These are phyloP conservation scores for Priceomyces melissophilus DNA, from an alignment of 805 yeast species.

Conservation along the genomic window DNA sequence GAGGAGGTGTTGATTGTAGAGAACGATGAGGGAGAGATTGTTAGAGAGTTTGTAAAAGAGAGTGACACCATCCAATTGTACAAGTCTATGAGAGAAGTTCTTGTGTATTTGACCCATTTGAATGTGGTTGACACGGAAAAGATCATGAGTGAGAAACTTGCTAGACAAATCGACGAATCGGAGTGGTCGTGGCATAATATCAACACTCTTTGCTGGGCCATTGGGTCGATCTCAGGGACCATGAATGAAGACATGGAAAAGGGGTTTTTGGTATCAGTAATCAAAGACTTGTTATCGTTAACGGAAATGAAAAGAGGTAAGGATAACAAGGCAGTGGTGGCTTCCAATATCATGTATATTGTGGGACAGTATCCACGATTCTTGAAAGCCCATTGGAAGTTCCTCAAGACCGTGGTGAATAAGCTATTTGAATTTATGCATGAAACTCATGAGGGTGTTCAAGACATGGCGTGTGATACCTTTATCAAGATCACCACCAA, in stretches of 20 bases:
- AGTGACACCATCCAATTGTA: constrained; percentile 94
- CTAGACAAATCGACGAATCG: constrained; percentile 88
- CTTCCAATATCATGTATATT: constrained; percentile 99
- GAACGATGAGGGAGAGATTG: constrained; percentile 98
- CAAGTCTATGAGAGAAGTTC: constrained; percentile 92
- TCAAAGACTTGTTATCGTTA: constrained; percentile 83
- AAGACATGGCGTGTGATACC: constrained; percentile 99
- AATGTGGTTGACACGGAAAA: constrained; percentile 92
- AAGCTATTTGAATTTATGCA: constrained; percentile 98
- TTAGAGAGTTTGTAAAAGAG: constrained; percentile 94
- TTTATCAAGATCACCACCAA: constrained; percentile 92
- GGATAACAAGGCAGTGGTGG: constrained; percentile 97
- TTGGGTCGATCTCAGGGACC: constrained; percentile 97
- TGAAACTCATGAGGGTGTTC: constrained; percentile 99
- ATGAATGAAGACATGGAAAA: constrained; percentile 98
- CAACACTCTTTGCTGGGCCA: constrained; percentile 98
- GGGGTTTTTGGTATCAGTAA: constrained; percentile 86
- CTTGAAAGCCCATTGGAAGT: constrained; percentile 97
- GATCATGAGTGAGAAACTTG: constrained; percentile 88
- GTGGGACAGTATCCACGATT: constrained; percentile 99
- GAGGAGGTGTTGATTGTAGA: constrained; percentile 97
- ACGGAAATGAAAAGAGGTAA: constrained; percentile 97
- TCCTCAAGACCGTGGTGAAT: constrained; percentile 90
- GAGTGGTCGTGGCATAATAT: constrained; percentile 99
- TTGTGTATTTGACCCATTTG: constrained; percentile 92